These are phyloP conservation scores for Melampsora larici-populina DNA, from an alignment of 1,284 basidiomycete genomes.

Conservation along the genomic window DNA sequence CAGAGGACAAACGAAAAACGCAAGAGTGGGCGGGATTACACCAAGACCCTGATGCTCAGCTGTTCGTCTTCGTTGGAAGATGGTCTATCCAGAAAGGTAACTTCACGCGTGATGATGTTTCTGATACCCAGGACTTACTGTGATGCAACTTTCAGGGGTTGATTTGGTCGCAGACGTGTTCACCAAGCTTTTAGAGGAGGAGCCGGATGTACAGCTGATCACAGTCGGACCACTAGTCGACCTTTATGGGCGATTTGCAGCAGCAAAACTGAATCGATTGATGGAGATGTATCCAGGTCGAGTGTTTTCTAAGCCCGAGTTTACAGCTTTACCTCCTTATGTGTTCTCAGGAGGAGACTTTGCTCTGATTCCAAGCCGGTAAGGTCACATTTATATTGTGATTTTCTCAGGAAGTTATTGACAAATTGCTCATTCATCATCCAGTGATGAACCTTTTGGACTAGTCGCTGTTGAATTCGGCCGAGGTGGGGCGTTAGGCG, in stretches of 20 bases:
- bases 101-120: too few species aligned
- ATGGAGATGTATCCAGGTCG: constrained; percentile 92
- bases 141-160: constrained; percentile 55
- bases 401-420: not conserved
- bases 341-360: constrained; percentile 90
- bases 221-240: constrained; percentile 88
- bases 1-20: constrained; percentile 79
- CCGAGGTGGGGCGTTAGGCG: constrained; percentile 87
- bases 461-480: constrained; percentile 91
- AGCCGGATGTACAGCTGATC: constrained; percentile 76
- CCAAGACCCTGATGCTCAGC: constrained; percentile 78
- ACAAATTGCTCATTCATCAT: constrained; percentile 54
- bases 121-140: too few species aligned
- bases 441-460: constrained; percentile 87
- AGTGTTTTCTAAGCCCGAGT: constrained; percentile 87
- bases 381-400: not conserved
- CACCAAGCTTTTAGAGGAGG: constrained; percentile 80
- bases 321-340: constrained; percentile 84
- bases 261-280: constrained; percentile 80
- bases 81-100: constrained; percentile 84
- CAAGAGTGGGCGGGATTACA: constrained; percentile 89
- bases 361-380: constrained; percentile 68
- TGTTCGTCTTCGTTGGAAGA: constrained; percentile 91
- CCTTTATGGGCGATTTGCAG: constrained; percentile 85
- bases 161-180: constrained; percentile 90